Percentiles rank a stretch among this genome's conserved stretches.
These are phyloP conservation scores for Hanseniaspora osmophila DNA, from an alignment of 805 yeast species.

Conservation along the genomic window DNA sequence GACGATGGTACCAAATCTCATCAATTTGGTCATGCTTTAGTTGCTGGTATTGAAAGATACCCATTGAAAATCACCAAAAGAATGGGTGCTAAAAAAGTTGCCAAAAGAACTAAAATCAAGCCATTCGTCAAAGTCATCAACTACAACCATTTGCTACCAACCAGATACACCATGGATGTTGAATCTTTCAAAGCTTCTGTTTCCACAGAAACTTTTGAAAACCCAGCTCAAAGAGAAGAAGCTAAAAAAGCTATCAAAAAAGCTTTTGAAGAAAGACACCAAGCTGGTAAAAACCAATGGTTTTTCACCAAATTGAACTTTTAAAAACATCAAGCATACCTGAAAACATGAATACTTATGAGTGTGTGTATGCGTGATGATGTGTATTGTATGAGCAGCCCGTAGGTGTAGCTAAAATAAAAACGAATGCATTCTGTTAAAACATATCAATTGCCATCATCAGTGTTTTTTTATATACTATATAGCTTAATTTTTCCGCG, in stretches of 20 bases:
- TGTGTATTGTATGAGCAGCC: too few relatives aligned
- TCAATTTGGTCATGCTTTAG: constrained; percentile 98
- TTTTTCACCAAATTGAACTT: constrained; percentile 95
- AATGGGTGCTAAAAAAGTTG: constrained; percentile 90
- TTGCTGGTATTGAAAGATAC: constrained; percentile 97
- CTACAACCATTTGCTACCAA: constrained; percentile 99
- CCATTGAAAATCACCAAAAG: constrained; percentile 93
- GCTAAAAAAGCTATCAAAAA: constrained; percentile 98
- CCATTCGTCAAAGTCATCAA: constrained; percentile 97
- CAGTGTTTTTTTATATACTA: too few relatives aligned
- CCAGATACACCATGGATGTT: constrained; percentile 96
- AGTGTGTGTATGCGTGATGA: too few relatives aligned
- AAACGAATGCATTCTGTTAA: too few relatives aligned
- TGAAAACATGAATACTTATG: too few relatives aligned
- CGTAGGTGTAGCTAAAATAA: too few relatives aligned
- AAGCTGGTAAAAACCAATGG: constrained; percentile 99
- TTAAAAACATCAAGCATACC: constrained; percentile 21
- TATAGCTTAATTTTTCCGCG: too few relatives aligned
- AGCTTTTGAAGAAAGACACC: constrained; percentile 98
- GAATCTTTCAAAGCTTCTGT: constrained; percentile 87
- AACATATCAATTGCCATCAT: too few relatives aligned
- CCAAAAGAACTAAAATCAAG: constrained; percentile 95
- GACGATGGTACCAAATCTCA: constrained; percentile 98
- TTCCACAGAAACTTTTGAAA: constrained; percentile 85
- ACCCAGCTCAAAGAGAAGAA: constrained; percentile 96